Percentiles rank a stretch among this genome's conserved stretches.
phyloP scores from a whole-genome alignment of 1,139 yeast species.

The Sugiyamaella paludigena region DNA sequence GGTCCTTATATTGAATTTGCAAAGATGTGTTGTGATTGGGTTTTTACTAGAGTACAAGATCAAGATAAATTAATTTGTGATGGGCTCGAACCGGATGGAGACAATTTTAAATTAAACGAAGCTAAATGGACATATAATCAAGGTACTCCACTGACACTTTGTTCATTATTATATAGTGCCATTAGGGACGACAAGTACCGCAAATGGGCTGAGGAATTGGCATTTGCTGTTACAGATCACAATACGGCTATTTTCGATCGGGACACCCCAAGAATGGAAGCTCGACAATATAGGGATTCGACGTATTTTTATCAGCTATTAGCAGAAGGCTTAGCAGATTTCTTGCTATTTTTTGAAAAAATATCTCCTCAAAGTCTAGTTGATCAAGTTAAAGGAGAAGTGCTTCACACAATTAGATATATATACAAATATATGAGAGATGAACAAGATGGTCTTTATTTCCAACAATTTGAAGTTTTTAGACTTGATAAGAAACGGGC shows the following conservation, averaged over 20 bases:
- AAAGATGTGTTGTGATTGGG: conserved; percentile 53
- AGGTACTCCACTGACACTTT: conserved; percentile 62
- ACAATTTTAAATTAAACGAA: conserved; percentile 44
- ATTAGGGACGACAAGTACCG: conserved; percentile 58
- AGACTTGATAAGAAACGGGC: conserved; percentile 51
- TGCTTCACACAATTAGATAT: conserved; percentile 32
- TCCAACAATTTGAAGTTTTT: conserved; percentile 62
- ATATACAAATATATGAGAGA: conserved; percentile 55
- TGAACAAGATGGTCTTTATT: conserved; percentile 57
- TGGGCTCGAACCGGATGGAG: conserved; percentile 52
- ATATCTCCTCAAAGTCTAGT: conserved; percentile 38
- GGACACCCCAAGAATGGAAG: conserved; percentile 52
- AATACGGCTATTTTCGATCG: conserved; percentile 61
- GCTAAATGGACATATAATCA: conserved; percentile 70
- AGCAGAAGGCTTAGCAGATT: conserved; percentile 69
- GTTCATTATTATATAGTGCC: conserved; percentile 50
- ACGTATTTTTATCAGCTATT: conserved; percentile 63
- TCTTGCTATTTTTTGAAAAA: conserved; percentile 49
- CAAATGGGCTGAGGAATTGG: conserved; percentile 56
- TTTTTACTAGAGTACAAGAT: conserved; percentile 49
- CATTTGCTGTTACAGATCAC: conserved; percentile 57
- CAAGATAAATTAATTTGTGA: conserved; percentile 59
- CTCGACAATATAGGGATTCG: conserved; percentile 64
- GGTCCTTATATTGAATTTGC: conserved; percentile 52
- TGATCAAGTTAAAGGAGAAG: conserved; percentile 28